Conservation (phyloP, 2,329 filamentous ascomycete species). For the Penicillium fuscoglaucum region DNA sequence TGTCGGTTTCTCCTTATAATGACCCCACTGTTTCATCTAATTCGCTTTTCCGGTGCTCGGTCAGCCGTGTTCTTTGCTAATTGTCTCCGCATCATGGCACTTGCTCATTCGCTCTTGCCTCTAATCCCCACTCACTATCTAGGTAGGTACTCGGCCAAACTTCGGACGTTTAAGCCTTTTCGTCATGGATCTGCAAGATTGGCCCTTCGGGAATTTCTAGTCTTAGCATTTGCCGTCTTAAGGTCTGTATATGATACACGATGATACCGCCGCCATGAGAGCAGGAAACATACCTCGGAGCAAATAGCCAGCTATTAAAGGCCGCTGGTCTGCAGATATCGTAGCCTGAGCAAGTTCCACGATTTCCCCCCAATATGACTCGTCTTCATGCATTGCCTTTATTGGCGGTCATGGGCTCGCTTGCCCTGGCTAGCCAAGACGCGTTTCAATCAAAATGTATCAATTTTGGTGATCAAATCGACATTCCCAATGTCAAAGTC, state of each 20-base stretch:
- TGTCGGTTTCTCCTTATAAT: neutral
- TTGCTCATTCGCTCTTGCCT: neutral
- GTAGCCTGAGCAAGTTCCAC: too few species aligned
- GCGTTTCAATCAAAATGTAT: slow-evolving; percentile 29
- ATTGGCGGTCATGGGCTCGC: slow-evolving; percentile 21
- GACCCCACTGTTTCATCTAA: neutral
- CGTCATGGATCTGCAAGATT: neutral
- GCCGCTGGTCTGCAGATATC: neutral
- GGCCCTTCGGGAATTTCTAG: neutral
- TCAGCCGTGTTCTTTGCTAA: neutral
- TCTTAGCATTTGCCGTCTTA: neutral
- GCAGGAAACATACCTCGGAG: neutral
- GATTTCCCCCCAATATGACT: slow-evolving; percentile 11
- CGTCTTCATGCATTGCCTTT: slow-evolving; percentile 15
- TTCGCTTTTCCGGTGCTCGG: too few species aligned
- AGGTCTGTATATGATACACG: neutral
- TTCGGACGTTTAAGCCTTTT: neutral
- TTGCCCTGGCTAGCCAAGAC: slow-evolving; percentile 26
- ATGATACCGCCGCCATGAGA: neutral
- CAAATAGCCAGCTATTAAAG: neutral
- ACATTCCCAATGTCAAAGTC: slow-evolving; percentile 33
- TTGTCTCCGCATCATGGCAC: neutral
- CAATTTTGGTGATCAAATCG: slow-evolving; percentile 27
- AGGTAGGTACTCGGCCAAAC: neutral
- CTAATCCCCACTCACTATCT: neutral